phyloP scores from a whole-genome alignment of 1,284 basidiomycete genomes.

The Athelia sp. region DNA sequence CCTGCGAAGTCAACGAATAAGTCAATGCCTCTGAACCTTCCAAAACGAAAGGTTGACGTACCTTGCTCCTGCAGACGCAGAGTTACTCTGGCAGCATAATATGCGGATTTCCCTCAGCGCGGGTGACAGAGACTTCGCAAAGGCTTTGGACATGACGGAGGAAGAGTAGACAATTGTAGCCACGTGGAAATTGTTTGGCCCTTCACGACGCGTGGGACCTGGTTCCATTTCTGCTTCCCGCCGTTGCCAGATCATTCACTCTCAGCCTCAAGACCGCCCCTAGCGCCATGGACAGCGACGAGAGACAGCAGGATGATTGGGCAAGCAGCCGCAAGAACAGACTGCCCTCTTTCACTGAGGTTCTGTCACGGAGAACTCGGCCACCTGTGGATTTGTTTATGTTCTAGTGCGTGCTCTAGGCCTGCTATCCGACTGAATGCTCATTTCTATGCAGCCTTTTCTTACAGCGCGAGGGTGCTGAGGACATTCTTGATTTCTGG shows the following conservation, averaged over 20 bases:
- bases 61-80: slow-evolving; percentile 82
- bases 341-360: slow-evolving; percentile 78
- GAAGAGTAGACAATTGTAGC: not conserved
- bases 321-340: slow-evolving; percentile 61
- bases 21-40: slow-evolving; percentile 3
- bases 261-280: too few species aligned
- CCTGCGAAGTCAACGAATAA: slow-evolving; percentile 32
- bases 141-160: slow-evolving; percentile 41
- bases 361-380: slow-evolving; percentile 81
- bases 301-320: slow-evolving; percentile 66
- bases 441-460: slow-evolving; percentile 54
- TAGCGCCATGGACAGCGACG: slow-evolving; percentile 51
- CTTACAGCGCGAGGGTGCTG: slow-evolving; percentile 88
- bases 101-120: slow-evolving; percentile 84
- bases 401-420: slow-evolving; percentile 77
- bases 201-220: not conserved
- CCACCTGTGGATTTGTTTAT: slow-evolving; percentile 97
- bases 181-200: not conserved
- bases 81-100: slow-evolving; percentile 78
- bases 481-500: slow-evolving; percentile 98
- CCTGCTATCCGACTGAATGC: slow-evolving; percentile 1
- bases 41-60: slow-evolving; percentile 29
- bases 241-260: not conserved
- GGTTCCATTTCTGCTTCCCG: not conserved
- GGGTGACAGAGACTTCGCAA: slow-evolving; percentile 78